These are phyloP conservation scores for Malassezia sp. DNA, from an alignment of 1,284 basidiomycete genomes.

Conservation along the genomic window DNA sequence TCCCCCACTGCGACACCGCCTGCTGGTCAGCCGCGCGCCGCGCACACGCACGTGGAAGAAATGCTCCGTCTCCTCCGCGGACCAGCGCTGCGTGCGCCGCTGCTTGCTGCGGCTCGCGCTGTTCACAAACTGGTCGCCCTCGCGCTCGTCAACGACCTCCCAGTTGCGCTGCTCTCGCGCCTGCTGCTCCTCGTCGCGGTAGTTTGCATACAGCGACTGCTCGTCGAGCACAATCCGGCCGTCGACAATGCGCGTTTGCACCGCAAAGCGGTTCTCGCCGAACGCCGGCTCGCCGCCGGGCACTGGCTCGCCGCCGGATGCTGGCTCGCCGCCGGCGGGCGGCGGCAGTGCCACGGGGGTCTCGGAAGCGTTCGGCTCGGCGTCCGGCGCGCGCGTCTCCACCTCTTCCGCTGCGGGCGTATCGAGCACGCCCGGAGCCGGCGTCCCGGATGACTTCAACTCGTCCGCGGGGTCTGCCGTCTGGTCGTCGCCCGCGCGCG, in stretches of 20 bases:
- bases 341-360: slow-evolving; percentile 8
- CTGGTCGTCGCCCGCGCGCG: slow-evolving; percentile 17
- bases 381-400: too few relatives aligned
- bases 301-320: slow-evolving; percentile 9
- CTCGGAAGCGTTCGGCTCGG: too few relatives aligned
- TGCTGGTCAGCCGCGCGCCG: too few relatives aligned
- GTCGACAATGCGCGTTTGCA: slow-evolving; percentile 46
- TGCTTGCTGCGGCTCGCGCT: slow-evolving; percentile 66
- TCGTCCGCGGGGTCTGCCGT: slow-evolving; percentile 5
- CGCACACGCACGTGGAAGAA: too few relatives aligned
- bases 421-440: too few relatives aligned
- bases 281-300: slow-evolving; percentile 25
- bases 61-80: slow-evolving; percentile 67
- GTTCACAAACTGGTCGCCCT: slow-evolving; percentile 59
- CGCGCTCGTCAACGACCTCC: slow-evolving; percentile 69
- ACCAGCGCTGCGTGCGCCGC: slow-evolving; percentile 61
- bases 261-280: slow-evolving; percentile 38
- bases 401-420: too few relatives aligned
- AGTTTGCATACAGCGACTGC: slow-evolving; percentile 42
- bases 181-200: slow-evolving; percentile 28
- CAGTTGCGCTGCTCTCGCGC: slow-evolving; percentile 56
- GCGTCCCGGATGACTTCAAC: slow-evolving; percentile 12
- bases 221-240: slow-evolving; percentile 48
- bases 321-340: neutral
- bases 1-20: slow-evolving; percentile 75